Evolutionary conservation across 805 yeast species (phyloP), one percentile per base, ranked within the genome.

Genomic region (Pichia gijzeniarum): DNA sequence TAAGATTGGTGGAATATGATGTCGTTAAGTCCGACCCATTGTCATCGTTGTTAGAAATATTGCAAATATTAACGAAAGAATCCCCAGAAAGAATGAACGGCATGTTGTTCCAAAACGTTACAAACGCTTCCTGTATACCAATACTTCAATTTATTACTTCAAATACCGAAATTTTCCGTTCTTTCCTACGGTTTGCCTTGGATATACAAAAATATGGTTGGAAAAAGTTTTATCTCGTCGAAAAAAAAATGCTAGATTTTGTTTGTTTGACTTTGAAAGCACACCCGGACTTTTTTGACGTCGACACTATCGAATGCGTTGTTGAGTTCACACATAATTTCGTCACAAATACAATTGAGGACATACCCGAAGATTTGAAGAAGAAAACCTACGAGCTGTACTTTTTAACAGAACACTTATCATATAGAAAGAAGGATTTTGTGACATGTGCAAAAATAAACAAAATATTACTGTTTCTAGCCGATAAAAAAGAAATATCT

Each of bases 401-500:
- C 4, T 20, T 32, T 34, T 7, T 31, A 12, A 17, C 32, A 14
- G 35, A 28, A 10, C 22, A 18, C 1, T 13, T 32, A 3, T 6
- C 39, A 10, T 43, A 32, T 38, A 18, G 32, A 2, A 14, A 16
- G 3, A 31, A 22, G 1, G 25, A 43, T 31, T 17, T 43, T 3
- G 42, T 33, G 10, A 38, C 46, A 14, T 28, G 39, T 19, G 18
- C 43, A 12, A 34, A 34, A 33, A 27, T 44, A 5, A 41, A 44
- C 19, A 39, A 39, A 25, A 38, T 44, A 1, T 17, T 40, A 22
- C 39, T 35, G 13, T 27, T 34, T 20, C 20, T 27, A 3, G 20
- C 35, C 9, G 3, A 14, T 3, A 31, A 20, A 12, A 36, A 21
- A 14, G 19, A 35, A 28, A 16, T 42, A 3, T 14, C 27, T 1